These are phyloP conservation scores for Fusarium udum DNA, from an alignment of 2,329 filamentous ascomycete genomes.

Conservation along the genomic window DNA sequence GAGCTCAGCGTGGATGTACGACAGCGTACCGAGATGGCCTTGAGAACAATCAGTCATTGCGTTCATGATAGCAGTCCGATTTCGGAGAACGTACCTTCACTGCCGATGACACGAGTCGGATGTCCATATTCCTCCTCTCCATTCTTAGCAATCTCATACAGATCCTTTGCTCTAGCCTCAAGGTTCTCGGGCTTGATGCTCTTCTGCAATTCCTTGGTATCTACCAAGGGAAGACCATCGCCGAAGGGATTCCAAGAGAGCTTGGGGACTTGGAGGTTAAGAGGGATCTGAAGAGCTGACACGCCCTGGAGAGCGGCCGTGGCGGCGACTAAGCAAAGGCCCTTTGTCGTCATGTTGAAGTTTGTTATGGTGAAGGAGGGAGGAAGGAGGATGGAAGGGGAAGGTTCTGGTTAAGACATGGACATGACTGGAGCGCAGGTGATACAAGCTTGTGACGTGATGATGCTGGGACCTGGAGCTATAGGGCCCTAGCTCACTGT, in stretches of 20 bases:
- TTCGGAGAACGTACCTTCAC: constrained; percentile 57
- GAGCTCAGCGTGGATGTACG: constrained; percentile 68
- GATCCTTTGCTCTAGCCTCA: constrained; percentile 65
- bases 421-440: constrained; percentile 3
- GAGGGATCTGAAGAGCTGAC: constrained; percentile 41
- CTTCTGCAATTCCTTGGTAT: constrained; percentile 64
- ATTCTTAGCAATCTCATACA: constrained; percentile 70
- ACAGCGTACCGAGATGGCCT: constrained; percentile 72
- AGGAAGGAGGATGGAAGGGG: constrained; percentile 2
- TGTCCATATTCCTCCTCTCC: constrained; percentile 70
- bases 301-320: constrained; percentile 43
- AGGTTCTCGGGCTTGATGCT: constrained; percentile 66
- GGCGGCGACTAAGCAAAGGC: constrained; percentile 39
- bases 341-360: constrained; percentile 38
- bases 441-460: constrained; percentile 36
- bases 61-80: neutral
- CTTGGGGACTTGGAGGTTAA: constrained; percentile 27
- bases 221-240: constrained; percentile 54
- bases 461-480: constrained; percentile 25
- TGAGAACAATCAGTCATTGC: constrained; percentile 9
- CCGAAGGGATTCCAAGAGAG: constrained; percentile 30
- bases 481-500: neutral
- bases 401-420: constrained; percentile 3
- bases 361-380: neutral
- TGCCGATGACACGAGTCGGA: constrained; percentile 77